Conservation (phyloP, 2,329 filamentous ascomycete species). For the Pezicula carpinea region DNA sequence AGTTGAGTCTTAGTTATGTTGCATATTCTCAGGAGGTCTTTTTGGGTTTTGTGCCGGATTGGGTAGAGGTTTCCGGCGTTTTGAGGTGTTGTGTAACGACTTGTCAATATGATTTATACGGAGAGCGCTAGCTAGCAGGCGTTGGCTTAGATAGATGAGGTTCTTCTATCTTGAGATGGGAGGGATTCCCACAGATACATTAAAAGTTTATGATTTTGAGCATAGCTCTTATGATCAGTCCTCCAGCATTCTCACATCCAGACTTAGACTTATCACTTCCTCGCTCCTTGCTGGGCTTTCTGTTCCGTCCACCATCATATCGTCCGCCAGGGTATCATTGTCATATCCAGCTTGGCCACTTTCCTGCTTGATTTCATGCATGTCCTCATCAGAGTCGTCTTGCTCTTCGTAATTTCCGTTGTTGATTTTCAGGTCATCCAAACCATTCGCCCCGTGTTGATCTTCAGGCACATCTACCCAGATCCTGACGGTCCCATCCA, state of each 20-base stretch:
- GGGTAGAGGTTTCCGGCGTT: neutral
- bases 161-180: no score
- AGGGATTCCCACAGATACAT: no score
- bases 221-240: no score
- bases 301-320: neutral
- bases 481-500: conserved; percentile 57
- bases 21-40: neutral
- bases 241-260: neutral
- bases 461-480: conserved; percentile 45
- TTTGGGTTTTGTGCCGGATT: neutral
- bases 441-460: conserved; percentile 10
- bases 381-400: conserved; percentile 7
- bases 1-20: neutral
- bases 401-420: conserved; percentile 2
- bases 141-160: no score
- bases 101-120: no score
- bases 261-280: neutral
- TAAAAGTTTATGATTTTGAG: no score
- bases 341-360: conserved; percentile 8
- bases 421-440: conserved; percentile 13
- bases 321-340: conserved; percentile 21
- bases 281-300: neutral
- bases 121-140: no score
- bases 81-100: neutral
- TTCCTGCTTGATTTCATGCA: neutral